Evolutionary conservation across 2,329 filamentous ascomycete species (phyloP), one percentile per base, ranked within the genome.

Genomic region (Hyphodiscus sp.): DNA sequence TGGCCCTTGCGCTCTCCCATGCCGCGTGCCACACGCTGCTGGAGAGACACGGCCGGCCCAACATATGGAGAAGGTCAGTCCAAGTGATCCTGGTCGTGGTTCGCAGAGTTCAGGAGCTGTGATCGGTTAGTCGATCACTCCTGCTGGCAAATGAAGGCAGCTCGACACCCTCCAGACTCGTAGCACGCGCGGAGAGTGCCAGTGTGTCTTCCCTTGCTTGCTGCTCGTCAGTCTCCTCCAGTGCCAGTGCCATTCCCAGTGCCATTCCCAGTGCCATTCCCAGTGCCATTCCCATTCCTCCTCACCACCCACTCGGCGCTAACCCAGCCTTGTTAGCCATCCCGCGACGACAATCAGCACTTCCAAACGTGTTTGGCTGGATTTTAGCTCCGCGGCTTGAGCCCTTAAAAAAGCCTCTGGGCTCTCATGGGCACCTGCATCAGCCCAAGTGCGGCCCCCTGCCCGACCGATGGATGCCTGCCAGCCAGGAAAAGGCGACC

Each of bases 391-490:
- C 20, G 44, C 47, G 46, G 55, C 54, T 54, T 57, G 52, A 45
- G 52, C 53, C 58, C 58, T 50, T 53, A 50, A 51, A 56, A 56
- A 50, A 52, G 49, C 54, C 53, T 60, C 54, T 60, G 55, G 53
- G 50, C 58, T 52, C 44, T 33, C 50, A 51, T 55, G 53, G 52
- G 51, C 52, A 41, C 49, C 50, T 47, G 53, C 56, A 52, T 56
- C 48, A 38, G 47, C 23, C 18, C 55, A 30, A 23, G 41, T 44
- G 45, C 50, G 33, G 23, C 44, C 33, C 38, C 5, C 29, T 48
- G n/a, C 10, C n/a, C 30, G 43, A 30, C n/a, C n/a, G n/a, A 51
- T 19, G 6, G 30, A 50, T 54, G 50, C 53, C 49, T 57, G 57
- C 49, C 26, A 38, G 49, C 33, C 38, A 33, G 23, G 8, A 8